phyloP scores from a whole-genome alignment of 495 filamentous ascomycete genomes.

The Cudoniella acicularis region DNA sequence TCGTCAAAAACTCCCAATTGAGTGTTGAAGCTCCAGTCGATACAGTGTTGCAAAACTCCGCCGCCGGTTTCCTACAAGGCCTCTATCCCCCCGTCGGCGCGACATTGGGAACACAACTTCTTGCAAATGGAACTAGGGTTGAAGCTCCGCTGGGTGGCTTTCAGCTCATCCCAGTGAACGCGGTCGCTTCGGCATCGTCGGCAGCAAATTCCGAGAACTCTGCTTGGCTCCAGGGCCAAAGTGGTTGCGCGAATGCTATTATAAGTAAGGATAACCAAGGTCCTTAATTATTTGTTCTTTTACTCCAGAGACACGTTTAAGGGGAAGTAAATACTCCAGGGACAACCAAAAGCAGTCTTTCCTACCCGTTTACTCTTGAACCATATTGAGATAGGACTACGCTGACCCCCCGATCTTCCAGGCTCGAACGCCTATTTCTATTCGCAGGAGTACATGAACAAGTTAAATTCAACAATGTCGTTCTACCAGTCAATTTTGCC shows the following conservation, averaged over 20 bases:
- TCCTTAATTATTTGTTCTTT: no score
- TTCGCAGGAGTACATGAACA: conserved; percentile 28
- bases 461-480: conserved; percentile 10
- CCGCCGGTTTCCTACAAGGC: conserved; percentile 74
- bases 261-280: no score
- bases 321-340: no score
- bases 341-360: no score
- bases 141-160: conserved; percentile 64
- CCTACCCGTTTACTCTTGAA: no score
- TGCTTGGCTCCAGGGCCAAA: conserved; percentile 23
- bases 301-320: no score
- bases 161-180: conserved; percentile 73
- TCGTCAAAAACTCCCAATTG: conserved; percentile 57
- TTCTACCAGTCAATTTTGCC: conserved; percentile 28
- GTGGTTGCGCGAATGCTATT: conserved; percentile 43
- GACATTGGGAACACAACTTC: conserved; percentile 37
- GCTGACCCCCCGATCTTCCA: no score
- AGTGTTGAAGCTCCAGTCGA: conserved; percentile 40
- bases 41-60: conserved; percentile 61
- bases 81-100: conserved; percentile 71
- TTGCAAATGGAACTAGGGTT: conserved; percentile 59
- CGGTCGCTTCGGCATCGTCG: conserved; percentile 26
- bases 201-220: conserved; percentile 46
- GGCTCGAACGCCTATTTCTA: conserved; percentile 59
- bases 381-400: no score